A percentile compares a stretch with the other conserved stretches of the same genome.
phyloP scores from a whole-genome alignment of 148 eudicot species.

The Silene latifolia region DNA sequence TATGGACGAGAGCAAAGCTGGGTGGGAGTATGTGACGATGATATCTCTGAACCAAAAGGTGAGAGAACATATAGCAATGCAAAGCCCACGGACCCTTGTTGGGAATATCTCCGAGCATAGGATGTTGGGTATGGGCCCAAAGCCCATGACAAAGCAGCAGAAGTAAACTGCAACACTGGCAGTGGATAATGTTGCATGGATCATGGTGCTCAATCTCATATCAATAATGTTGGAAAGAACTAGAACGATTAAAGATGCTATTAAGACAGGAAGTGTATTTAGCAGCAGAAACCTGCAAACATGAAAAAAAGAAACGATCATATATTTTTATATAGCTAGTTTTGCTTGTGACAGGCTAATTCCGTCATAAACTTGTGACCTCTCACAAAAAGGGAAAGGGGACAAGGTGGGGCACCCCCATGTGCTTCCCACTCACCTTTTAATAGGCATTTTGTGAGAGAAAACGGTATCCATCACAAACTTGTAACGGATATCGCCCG shows the following conservation, averaged over 20 bases:
- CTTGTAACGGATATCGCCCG: too few species aligned
- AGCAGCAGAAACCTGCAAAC: conserved; percentile 61
- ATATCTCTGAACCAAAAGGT: conserved; percentile 81
- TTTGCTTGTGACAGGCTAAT: too few species aligned
- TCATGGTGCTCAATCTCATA: conserved; percentile 32
- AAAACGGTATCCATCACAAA: too few species aligned
- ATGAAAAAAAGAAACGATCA: neutral
- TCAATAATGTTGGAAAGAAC: conserved; percentile 50
- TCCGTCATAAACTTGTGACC: too few species aligned
- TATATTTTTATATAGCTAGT: too few species aligned
- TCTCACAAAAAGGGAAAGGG: too few species aligned
- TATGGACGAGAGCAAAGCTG: conserved; percentile 57
- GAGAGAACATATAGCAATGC: conserved; percentile 79
- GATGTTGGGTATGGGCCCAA: conserved; percentile 79
- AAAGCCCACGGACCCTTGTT: conserved; percentile 71
- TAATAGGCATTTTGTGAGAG: too few species aligned
- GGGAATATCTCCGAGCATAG: conserved; percentile 82
- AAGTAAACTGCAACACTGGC: conserved; percentile 63
- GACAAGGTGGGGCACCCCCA: too few species aligned
- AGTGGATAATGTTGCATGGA: conserved; percentile 66
- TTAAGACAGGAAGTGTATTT: conserved; percentile 50
- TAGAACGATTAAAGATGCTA: conserved; percentile 45
- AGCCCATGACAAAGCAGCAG: conserved; percentile 83
- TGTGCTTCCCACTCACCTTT: too few species aligned
- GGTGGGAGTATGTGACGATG: conserved; percentile 72